Percentiles rank a stretch among this genome's conserved stretches.
Conservation (phyloP, 176 grass and related monocot species). For the Triticum monococcum region DNA sequence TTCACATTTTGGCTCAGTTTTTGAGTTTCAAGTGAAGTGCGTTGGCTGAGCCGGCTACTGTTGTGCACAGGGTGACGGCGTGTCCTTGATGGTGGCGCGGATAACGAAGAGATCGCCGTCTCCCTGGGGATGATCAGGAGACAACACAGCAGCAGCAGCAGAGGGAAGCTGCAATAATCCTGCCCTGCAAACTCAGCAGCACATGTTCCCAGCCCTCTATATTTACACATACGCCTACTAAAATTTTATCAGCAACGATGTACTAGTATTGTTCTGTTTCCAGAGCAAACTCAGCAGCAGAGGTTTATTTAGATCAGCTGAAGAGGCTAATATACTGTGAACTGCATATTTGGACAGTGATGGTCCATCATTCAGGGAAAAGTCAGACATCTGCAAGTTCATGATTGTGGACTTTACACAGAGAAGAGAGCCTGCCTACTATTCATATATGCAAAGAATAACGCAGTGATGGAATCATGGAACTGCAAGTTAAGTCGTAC, state of each 20-base stretch:
- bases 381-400: not conserved
- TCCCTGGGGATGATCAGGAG: not conserved
- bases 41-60: not conserved
- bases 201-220: not conserved
- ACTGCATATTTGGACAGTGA: not conserved
- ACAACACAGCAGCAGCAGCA: not conserved
- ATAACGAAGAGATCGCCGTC: not conserved
- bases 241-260: not conserved
- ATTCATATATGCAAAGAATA: not conserved
- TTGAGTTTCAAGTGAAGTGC: not conserved
- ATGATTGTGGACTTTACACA: not conserved
- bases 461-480: too few relatives aligned
- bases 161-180: not conserved
- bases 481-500: not conserved
- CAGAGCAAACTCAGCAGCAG: not conserved
- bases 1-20: not conserved
- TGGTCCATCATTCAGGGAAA: not conserved
- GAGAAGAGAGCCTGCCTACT: too few relatives aligned
- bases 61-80: not conserved
- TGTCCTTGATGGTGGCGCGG: not conserved
- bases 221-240: not conserved
- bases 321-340: not conserved
- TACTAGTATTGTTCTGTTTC: not conserved
- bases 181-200: not conserved
- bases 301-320: not conserved